Evolutionary conservation across 1,284 basidiomycete genomes (phyloP), one percentile per base, ranked within the genome.

Genomic region (Vanrija pseudolonga): DNA sequence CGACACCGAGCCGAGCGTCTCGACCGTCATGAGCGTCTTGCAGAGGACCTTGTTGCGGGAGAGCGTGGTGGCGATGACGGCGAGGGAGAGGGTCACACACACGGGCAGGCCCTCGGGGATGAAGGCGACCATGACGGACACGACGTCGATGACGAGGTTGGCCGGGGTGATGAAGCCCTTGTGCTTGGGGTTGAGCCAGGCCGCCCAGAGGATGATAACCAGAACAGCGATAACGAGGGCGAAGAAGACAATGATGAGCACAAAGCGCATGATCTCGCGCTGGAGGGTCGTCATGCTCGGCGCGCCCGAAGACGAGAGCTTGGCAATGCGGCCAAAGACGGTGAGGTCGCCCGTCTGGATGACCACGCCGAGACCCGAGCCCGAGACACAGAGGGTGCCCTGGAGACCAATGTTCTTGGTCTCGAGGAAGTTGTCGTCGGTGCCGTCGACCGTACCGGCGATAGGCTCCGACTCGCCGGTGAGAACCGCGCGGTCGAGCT

Each of bases 351-450:
- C 84, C 0, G 82, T 83, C 44, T 81, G 80, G 51, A 85, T 80
- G 20, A 84, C 83, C 18, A 83, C 69, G 28, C 70, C 72, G n/a
- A 74, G 73, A 49, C 83, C 85, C 23, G 71, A 80, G 6, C 85
- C 85, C 45, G 81, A 80, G 1, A 83, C 80, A 61, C 83, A 84
- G 23, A 83, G 77, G 0, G 85, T 86, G 14, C 84, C 84, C 71
- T 84, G 82, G 14, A 87, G 75, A 3, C 83, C 84, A 43, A 86
- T 77, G 68, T 86, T 86, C 59, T 80, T 77, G n/a, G 81, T 83
- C 64, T 85, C 84, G 7, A 85, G 79, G 19, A 82, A 77, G 54
- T 84, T 86, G 19, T 80, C 74, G 12, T 83, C 81, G 2, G 82
- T 83, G 15, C 69, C 64, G 20, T 83, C 79, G 41, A 83, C 67